These are phyloP conservation scores for Amanita subjunquillea DNA, from an alignment of 768 basidiomycete genomes.

Conservation along the genomic window DNA sequence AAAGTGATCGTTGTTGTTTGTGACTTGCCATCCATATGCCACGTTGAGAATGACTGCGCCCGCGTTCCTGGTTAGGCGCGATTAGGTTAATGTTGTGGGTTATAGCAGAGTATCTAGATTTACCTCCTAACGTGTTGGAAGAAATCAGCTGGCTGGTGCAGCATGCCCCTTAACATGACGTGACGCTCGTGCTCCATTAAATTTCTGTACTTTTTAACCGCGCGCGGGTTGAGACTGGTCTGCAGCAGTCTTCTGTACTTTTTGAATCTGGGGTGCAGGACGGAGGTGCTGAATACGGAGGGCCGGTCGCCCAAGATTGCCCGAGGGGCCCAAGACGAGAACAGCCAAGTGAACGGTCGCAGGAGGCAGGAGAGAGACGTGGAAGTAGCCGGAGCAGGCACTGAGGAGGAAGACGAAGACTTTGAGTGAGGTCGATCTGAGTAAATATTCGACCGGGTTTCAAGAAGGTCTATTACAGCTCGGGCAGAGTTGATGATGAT, in stretches of 20 bases:
- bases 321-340: constrained; percentile 8
- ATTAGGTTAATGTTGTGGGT: background rate
- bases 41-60: constrained; percentile 25
- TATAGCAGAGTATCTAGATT: constrained; percentile 1
- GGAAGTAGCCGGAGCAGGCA: background rate
- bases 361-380: background rate
- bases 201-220: constrained; percentile 19
- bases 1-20: constrained; percentile 21
- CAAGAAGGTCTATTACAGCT: constrained; percentile 34
- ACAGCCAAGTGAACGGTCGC: constrained; percentile 8
- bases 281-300: constrained; percentile 21
- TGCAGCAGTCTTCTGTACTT: constrained; percentile 26
- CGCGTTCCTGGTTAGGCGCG: constrained; percentile 17
- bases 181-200: constrained; percentile 20
- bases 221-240: constrained; percentile 23
- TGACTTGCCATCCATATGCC: constrained; percentile 30
- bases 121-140: constrained; percentile 20
- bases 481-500: constrained; percentile 37
- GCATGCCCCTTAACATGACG: constrained; percentile 19
- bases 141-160: constrained; percentile 18
- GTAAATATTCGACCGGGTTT: constrained; percentile 35
- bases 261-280: constrained; percentile 22
- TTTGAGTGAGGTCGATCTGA: constrained; percentile 34
- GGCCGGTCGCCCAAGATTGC: constrained; percentile 19
- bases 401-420: constrained; percentile 2